A percentile compares a stretch with the other conserved stretches of the same genome.
Evolutionary conservation across 2,329 filamentous ascomycete species (phyloP).

Genomic region (Aspergillus eucalypticola): DNA sequence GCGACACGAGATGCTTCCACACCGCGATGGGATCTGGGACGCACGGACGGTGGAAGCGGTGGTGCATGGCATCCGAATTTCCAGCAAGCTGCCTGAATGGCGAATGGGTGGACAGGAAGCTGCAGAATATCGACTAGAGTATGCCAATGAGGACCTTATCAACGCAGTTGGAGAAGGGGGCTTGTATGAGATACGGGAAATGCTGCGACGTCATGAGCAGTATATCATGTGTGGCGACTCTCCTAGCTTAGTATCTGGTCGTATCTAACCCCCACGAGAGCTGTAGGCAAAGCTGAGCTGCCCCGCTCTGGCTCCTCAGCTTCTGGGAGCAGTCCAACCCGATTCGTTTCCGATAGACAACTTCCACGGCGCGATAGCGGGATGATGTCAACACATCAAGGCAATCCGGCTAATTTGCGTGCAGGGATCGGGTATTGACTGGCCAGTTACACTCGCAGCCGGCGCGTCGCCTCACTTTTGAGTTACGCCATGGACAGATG

Average conservation of each 20-base stretch:
- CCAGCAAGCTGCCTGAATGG: neutral
- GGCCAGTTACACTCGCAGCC: neutral
- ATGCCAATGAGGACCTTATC: neutral
- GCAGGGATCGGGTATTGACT: no score
- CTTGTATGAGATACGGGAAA: neutral
- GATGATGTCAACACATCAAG: neutral
- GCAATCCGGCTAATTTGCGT: no score
- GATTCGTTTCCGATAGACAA: no score
- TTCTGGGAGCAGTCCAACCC: no score
- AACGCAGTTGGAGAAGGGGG: neutral
- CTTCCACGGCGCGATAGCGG: neutral
- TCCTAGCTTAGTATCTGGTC: no score
- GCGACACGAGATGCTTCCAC: constrained; percentile 15
- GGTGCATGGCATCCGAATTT: neutral
- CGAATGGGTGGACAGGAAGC: neutral
- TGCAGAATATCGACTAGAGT: neutral
- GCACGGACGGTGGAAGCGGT: constrained; percentile 11
- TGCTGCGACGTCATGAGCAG: neutral
- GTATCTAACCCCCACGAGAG: no score
- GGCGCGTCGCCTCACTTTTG: neutral
- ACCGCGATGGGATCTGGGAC: constrained; percentile 28
- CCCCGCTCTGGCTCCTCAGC: no score
- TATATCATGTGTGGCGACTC: no score
- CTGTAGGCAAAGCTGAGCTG: no score
- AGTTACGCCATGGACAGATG: neutral